Conservation (phyloP, 495 filamentous ascomycete species). For the Aspergillus cristatus region DNA sequence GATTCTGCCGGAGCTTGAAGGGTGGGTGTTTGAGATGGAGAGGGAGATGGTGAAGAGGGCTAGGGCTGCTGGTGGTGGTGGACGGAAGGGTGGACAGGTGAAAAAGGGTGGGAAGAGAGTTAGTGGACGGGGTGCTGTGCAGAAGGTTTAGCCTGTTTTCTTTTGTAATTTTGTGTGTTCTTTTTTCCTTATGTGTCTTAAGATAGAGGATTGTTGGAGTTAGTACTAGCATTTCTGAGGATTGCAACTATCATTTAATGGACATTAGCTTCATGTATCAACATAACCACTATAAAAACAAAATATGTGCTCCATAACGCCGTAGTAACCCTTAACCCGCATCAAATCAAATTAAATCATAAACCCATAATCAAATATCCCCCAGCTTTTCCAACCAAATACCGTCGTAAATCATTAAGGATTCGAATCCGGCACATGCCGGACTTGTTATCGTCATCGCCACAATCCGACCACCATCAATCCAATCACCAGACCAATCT, state of each 20-base stretch:
- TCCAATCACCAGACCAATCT: too few relatives aligned
- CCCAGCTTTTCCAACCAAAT: background rate
- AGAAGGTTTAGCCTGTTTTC: slow-evolving; percentile 4
- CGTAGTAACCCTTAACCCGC: too few relatives aligned
- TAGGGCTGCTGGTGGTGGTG: background rate
- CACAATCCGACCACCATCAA: background rate
- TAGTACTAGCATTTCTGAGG: too few relatives aligned
- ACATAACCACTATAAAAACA: too few relatives aligned
- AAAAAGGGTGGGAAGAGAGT: background rate
- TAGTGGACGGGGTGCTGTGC: slow-evolving; percentile 1
- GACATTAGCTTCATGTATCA: too few relatives aligned
- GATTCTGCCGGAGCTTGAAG: slow-evolving; percentile 48
- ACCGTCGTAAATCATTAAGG: too few relatives aligned
- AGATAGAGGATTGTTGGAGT: too few relatives aligned
- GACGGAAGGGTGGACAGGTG: background rate
- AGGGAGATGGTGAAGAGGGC: background rate
- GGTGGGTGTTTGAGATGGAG: slow-evolving; percentile 12
- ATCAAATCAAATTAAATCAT: too few relatives aligned
- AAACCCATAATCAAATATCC: too few relatives aligned
- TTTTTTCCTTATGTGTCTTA: slow-evolving; percentile 1
- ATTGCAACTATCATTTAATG: too few relatives aligned
- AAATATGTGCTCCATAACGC: too few relatives aligned
- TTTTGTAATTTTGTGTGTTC: background rate
- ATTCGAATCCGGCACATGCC: too few relatives aligned
- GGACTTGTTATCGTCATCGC: background rate